phyloP scores from a whole-genome alignment of 441 rosid genomes.

The Francoa sonchifolia region DNA sequence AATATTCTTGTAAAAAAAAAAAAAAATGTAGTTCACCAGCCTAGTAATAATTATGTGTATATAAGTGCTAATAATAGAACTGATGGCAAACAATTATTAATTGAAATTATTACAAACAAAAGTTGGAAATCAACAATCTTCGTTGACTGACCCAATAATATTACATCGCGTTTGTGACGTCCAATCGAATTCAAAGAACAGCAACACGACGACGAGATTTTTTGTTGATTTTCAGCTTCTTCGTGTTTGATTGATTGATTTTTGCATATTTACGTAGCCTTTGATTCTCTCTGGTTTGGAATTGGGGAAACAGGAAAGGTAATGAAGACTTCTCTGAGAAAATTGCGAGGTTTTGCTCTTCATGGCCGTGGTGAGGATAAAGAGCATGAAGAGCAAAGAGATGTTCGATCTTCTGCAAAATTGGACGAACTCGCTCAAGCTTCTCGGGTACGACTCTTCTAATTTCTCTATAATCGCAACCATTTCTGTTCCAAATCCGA shows the following conservation, averaged over 20 bases:
- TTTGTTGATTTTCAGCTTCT: too few relatives aligned
- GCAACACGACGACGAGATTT: too few relatives aligned
- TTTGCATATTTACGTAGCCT: neutral
- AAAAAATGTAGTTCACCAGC: too few relatives aligned
- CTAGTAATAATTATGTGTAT: too few relatives aligned
- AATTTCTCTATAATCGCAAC: neutral
- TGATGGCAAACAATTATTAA: too few relatives aligned
- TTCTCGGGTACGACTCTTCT: slow-evolving; percentile 34
- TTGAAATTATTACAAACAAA: too few relatives aligned
- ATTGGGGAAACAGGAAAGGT: neutral
- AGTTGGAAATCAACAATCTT: too few relatives aligned
- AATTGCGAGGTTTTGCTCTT: slow-evolving; percentile 43
- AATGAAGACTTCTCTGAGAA: slow-evolving; percentile 72
- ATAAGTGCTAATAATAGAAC: too few relatives aligned
- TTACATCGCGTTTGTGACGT: too few relatives aligned
- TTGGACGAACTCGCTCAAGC: slow-evolving; percentile 64
- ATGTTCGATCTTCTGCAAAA: slow-evolving; percentile 34
- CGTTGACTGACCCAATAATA: too few relatives aligned
- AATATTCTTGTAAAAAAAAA: too few relatives aligned
- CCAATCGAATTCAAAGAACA: too few relatives aligned
- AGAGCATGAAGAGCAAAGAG: slow-evolving; percentile 31
- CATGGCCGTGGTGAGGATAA: slow-evolving; percentile 35
- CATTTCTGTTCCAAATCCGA: neutral
- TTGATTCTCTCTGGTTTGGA: neutral
- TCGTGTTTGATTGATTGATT: neutral